Evolutionary conservation across 768 basidiomycete species (phyloP).

Genomic region (Macrolepiota albuminosa): DNA sequence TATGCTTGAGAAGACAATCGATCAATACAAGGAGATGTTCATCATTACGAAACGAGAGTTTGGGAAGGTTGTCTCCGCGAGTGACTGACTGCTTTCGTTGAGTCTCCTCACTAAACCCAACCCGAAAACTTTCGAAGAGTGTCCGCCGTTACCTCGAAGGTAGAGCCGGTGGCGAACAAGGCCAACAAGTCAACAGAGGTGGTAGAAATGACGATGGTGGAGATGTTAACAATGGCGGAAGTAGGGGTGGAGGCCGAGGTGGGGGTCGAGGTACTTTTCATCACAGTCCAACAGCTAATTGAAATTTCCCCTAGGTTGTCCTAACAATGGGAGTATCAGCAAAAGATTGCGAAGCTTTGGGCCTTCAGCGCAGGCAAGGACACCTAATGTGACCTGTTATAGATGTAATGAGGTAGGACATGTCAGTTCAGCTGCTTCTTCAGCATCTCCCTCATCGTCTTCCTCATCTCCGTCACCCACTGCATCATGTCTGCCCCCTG

Average conservation of each 20-base stretch:
- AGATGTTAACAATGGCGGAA: conserved; percentile 35
- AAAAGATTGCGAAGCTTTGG: conserved; percentile 45
- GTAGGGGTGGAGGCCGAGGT: conserved; percentile 30
- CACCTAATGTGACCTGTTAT: conserved; percentile 34
- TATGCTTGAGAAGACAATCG: conserved; percentile 77
- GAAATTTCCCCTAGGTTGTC: conserved; percentile 39
- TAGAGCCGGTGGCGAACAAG: conserved; percentile 8
- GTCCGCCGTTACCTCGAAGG: conserved; percentile 50
- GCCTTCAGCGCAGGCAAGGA: conserved; percentile 25
- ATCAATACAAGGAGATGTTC: conserved; percentile 92
- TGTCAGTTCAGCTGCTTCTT: conserved; percentile 46
- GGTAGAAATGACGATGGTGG: conserved; percentile 29
- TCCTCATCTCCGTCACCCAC: too few species aligned
- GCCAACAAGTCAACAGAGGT: conserved; percentile 19
- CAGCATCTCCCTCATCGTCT: too few species aligned
- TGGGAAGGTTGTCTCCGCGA: conserved; percentile 57
- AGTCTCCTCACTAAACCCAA: not conserved
- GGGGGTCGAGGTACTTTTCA: conserved; percentile 24
- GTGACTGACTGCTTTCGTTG: conserved; percentile 20
- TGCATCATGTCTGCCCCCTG: too few species aligned
- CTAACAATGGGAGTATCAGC: conserved; percentile 32
- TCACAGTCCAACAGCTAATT: not conserved
- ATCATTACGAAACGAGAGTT: too few species aligned
- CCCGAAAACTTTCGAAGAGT: conserved; percentile 36
- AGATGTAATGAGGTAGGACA: conserved; percentile 56